Conservation (phyloP, 2,329 filamentous ascomycete genomes). For the Laburnicola sp. region DNA sequence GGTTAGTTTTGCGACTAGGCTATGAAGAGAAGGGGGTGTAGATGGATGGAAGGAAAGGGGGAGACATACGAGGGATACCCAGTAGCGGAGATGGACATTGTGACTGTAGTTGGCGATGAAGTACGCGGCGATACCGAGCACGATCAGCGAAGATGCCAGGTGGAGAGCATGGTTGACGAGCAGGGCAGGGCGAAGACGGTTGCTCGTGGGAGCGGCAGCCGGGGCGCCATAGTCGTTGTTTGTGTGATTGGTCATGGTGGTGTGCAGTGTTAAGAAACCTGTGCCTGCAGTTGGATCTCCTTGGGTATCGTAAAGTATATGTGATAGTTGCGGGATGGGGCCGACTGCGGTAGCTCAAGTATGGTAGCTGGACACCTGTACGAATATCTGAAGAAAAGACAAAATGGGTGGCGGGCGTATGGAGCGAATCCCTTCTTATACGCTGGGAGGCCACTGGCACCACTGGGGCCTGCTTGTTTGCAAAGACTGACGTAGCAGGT, state of each 20-base stretch:
- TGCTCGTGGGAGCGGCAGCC: slow-evolving; percentile 9
- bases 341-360: no score
- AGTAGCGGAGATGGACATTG: slow-evolving; percentile 26
- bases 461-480: no score
- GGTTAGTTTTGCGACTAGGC: not conserved
- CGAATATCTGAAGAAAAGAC: no score
- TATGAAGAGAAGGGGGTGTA: not conserved
- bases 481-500: no score
- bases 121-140: slow-evolving; percentile 23
- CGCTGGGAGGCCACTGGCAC: no score
- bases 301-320: no score
- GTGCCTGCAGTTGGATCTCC: no score
- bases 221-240: slow-evolving; percentile 20
- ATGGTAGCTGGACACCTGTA: no score
- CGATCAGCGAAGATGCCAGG: slow-evolving; percentile 22
- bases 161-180: slow-evolving; percentile 22
- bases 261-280: no score
- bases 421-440: no score
- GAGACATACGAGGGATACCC: slow-evolving; percentile 18
- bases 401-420: no score
- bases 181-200: slow-evolving; percentile 18
- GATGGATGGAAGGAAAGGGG: not conserved
- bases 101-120: slow-evolving; percentile 15
- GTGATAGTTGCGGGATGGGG: no score
- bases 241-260: slow-evolving; percentile 9